Conservation (phyloP, 768 basidiomycete species). For the Filobasidium wieringae region DNA sequence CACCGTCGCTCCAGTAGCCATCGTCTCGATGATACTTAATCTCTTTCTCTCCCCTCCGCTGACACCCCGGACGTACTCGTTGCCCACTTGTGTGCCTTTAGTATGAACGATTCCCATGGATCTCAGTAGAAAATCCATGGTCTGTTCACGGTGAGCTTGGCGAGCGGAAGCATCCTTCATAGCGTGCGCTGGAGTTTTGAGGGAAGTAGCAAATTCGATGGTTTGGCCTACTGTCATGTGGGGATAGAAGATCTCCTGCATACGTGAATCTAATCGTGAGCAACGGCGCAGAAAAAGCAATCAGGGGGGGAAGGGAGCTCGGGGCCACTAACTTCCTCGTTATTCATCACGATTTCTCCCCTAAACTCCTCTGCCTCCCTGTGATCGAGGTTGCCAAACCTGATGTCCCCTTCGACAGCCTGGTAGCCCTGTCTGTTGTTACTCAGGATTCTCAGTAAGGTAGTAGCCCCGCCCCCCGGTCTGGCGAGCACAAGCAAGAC, state of each 20-base stretch:
- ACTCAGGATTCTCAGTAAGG: conserved; percentile 65
- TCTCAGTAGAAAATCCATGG: conserved; percentile 40
- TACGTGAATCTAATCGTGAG: neutral
- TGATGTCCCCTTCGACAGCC: conserved; percentile 54
- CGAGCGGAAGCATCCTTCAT: conserved; percentile 14
- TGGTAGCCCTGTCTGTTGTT: conserved; percentile 62
- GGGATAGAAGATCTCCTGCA: conserved; percentile 26
- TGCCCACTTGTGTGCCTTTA: conserved; percentile 33
- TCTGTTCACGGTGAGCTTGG: conserved; percentile 28
- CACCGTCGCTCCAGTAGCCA: conserved; percentile 5
- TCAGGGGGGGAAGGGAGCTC: neutral
- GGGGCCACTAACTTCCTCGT: conserved; percentile 4
- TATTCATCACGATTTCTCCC: conserved; percentile 14
- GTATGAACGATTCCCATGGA: conserved; percentile 32
- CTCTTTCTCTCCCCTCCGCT: conserved; percentile 16
- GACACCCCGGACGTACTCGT: conserved; percentile 40
- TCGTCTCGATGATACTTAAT: conserved; percentile 14
- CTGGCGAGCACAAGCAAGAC: conserved; percentile 55
- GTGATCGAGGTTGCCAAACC: conserved; percentile 47
- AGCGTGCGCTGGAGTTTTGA: conserved; percentile 23
- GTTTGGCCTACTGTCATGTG: conserved; percentile 30
- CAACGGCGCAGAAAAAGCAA: neutral
- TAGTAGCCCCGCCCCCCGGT: conserved; percentile 72
- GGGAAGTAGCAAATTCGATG: conserved; percentile 29
- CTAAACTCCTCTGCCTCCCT: conserved; percentile 13